Conservation (phyloP, 1,284 basidiomycete species). For the Cryptococcus deneoformans region DNA sequence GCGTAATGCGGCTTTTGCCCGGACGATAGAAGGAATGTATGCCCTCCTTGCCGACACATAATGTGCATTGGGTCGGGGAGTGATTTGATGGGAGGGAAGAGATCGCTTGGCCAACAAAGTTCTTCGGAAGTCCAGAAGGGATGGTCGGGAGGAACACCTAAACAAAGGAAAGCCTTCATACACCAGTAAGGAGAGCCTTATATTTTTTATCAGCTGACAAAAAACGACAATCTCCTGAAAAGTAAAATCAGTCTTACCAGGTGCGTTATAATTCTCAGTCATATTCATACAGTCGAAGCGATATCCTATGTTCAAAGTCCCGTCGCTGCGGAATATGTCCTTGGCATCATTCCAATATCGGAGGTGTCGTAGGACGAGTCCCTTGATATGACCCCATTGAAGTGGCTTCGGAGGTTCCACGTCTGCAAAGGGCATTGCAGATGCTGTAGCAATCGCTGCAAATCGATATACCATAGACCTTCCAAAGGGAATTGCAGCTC, state of each 20-base stretch:
- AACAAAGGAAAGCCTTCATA: constrained; percentile 69
- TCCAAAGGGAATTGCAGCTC: constrained; percentile 71
- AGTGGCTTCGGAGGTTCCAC: constrained; percentile 65
- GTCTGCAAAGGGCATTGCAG: constrained; percentile 67
- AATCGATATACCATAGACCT: constrained; percentile 73
- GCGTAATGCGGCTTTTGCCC: constrained; percentile 75
- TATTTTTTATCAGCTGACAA: neutral
- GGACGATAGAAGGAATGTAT: constrained; percentile 68
- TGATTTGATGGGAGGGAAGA: constrained; percentile 51
- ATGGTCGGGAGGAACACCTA: constrained; percentile 62
- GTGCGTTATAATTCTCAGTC: constrained; percentile 74
- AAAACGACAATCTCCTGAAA: neutral
- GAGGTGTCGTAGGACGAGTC: constrained; percentile 67
- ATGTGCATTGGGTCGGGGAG: constrained; percentile 64
- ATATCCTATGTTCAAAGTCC: constrained; percentile 71
- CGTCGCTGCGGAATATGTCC: constrained; percentile 57
- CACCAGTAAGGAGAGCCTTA: constrained; percentile 70
- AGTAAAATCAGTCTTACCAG: constrained; percentile 49
- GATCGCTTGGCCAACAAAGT: constrained; percentile 57
- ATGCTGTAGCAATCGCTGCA: constrained; percentile 74
- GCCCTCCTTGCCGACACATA: constrained; percentile 55
- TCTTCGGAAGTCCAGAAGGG: constrained; percentile 68
- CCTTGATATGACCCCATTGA: constrained; percentile 65
- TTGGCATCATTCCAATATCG: constrained; percentile 65
- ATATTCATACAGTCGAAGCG: constrained; percentile 70